Conservation (phyloP, 345 rosid genomes). For the Camelina sativa region DNA sequence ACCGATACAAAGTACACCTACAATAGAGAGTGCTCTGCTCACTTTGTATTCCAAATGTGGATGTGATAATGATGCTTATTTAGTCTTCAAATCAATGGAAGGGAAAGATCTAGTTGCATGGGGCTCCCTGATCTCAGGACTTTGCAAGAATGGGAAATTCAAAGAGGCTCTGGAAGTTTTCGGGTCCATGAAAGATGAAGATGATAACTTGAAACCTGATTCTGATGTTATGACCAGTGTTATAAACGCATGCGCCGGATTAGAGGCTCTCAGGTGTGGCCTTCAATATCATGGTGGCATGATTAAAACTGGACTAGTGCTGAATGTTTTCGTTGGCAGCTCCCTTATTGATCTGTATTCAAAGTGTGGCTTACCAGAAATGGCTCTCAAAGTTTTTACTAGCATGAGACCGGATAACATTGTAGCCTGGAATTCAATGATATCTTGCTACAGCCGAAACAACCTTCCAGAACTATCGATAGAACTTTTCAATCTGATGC, state of each 20-base stretch:
- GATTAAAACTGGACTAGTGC: conserved; percentile 56
- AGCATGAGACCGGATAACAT: conserved; percentile 58
- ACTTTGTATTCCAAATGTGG: conserved; percentile 66
- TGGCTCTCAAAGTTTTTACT: conserved; percentile 59
- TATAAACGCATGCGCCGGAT: conserved; percentile 58
- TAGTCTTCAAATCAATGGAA: conserved; percentile 52
- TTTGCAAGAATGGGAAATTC: conserved; percentile 62
- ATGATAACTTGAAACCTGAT: conserved; percentile 59
- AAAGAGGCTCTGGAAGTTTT: conserved; percentile 59
- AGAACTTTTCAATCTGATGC: conserved; percentile 51
- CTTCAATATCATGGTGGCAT: conserved; percentile 58
- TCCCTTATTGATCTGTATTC: conserved; percentile 83
- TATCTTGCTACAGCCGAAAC: conserved; percentile 70
- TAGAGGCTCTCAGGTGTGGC: conserved; percentile 56
- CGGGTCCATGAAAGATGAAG: conserved; percentile 50
- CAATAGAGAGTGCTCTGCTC: conserved; percentile 59
- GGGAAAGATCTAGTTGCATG: conserved; percentile 69
- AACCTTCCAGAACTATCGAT: conserved; percentile 65
- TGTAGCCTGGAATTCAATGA: conserved; percentile 79
- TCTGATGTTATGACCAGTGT: conserved; percentile 65
- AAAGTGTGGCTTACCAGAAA: conserved; percentile 61
- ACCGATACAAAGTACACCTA: conserved; percentile 48
- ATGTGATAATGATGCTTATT: conserved; percentile 51
- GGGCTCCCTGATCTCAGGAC: conserved; percentile 78
- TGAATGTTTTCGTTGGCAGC: conserved; percentile 65